Evolutionary conservation across 2,329 filamentous ascomycete species (phyloP).

Genomic region (Scedosporium apiospermum): DNA sequence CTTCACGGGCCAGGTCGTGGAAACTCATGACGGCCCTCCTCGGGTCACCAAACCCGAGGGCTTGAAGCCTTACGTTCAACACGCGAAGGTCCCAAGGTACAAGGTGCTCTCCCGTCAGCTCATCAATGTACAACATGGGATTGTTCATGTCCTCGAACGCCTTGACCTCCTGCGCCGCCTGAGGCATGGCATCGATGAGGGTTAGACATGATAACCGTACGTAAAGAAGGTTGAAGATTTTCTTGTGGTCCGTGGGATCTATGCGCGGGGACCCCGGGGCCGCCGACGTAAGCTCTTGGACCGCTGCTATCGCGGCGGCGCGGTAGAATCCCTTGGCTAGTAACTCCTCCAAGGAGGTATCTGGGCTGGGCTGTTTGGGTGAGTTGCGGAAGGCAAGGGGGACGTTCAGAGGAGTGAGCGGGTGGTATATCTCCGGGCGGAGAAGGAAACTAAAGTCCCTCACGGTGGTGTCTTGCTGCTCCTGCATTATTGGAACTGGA

Average conservation of each 20-base stretch:
- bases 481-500: not conserved
- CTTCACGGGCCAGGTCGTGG: slow-evolving; percentile 78
- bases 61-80: slow-evolving; percentile 73
- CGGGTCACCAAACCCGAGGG: slow-evolving; percentile 76
- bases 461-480: not conserved
- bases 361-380: slow-evolving; percentile 50
- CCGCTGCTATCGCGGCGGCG: slow-evolving; percentile 61
- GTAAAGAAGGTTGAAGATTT: slow-evolving; percentile 72
- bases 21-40: slow-evolving; percentile 80
- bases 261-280: slow-evolving; percentile 26
- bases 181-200: slow-evolving; percentile 61
- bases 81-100: slow-evolving; percentile 84
- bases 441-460: slow-evolving; percentile 78
- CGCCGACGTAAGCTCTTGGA: slow-evolving; percentile 48
- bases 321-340: slow-evolving; percentile 69
- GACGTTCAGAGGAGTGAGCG: slow-evolving; percentile 54
- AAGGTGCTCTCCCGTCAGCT: slow-evolving; percentile 48
- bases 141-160: slow-evolving; percentile 53
- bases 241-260: slow-evolving; percentile 46
- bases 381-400: slow-evolving; percentile 61
- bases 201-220: slow-evolving; percentile 74
- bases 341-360: slow-evolving; percentile 58
- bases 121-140: slow-evolving; percentile 44
- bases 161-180: slow-evolving; percentile 60
- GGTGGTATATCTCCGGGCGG: slow-evolving; percentile 73